Evolutionary conservation across 116 monocot species (phyloP).

Genomic region (Papilionanthe hybrid): DNA sequence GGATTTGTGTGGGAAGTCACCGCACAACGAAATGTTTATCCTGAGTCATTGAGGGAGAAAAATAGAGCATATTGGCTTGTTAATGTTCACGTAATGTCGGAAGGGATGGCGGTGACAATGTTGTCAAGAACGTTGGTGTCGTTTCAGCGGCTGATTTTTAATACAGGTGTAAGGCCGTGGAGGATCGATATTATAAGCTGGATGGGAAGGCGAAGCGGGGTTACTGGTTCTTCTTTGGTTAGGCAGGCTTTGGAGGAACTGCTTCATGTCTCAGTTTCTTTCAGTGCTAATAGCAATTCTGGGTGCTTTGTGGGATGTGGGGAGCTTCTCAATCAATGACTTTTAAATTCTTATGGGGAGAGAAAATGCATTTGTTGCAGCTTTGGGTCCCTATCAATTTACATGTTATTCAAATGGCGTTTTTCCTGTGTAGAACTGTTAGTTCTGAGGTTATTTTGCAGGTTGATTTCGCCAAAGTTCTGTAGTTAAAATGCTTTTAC

Average conservation of each 20-base stretch:
- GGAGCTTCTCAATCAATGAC: conserved; percentile 68
- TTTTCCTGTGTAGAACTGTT: neutral
- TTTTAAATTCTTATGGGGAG: conserved; percentile 76
- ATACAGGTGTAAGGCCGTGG: conserved; percentile 35
- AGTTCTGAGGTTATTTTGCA: neutral
- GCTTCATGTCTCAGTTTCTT: conserved; percentile 49
- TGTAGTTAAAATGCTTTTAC: too few relatives aligned
- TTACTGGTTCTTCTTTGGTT: conserved; percentile 80
- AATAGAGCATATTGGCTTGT: conserved; percentile 67
- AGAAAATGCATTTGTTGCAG: conserved; percentile 92
- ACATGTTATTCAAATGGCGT: neutral
- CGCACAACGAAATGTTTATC: conserved; percentile 73
- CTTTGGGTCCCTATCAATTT: neutral
- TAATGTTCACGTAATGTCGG: conserved; percentile 96
- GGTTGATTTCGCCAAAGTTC: too few relatives aligned
- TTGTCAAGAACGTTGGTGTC: conserved; percentile 81
- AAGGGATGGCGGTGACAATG: conserved; percentile 83
- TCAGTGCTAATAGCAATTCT: conserved; percentile 62
- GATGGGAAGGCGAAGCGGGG: conserved; percentile 87
- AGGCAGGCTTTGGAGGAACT: conserved; percentile 72
- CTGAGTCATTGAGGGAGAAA: conserved; percentile 78
- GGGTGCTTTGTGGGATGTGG: conserved; percentile 93
- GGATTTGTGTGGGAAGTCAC: conserved; percentile 95
- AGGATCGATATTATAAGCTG: conserved; percentile 93
- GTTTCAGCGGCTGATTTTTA: conserved; percentile 56